Conservation (phyloP, 2,329 filamentous ascomycete genomes). For the Colletotrichum musicola region DNA sequence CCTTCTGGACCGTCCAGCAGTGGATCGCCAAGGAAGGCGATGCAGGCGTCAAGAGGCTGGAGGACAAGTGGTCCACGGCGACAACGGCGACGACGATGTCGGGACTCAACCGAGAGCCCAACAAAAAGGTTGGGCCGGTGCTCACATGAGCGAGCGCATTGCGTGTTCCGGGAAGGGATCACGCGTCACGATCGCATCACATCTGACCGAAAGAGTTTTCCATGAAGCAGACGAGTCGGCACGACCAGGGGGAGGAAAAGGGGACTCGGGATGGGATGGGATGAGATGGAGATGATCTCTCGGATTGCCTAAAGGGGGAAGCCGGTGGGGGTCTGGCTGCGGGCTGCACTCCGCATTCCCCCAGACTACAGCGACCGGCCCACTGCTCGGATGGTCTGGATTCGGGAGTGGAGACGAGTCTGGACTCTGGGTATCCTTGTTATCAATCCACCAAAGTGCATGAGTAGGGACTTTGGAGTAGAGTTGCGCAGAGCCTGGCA, state of each 20-base stretch:
- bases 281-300: slow-evolving; percentile 19
- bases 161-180: slow-evolving; percentile 13
- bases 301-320: slow-evolving; percentile 35
- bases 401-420: slow-evolving; percentile 15
- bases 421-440: slow-evolving; percentile 3
- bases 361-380: slow-evolving; percentile 1
- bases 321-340: slow-evolving; percentile 4
- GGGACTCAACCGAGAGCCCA: slow-evolving; percentile 11
- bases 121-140: slow-evolving; percentile 7
- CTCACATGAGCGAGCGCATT: slow-evolving; percentile 4
- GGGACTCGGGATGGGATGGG: slow-evolving; percentile 40
- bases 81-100: slow-evolving; percentile 3
- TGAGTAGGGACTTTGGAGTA: too few relatives aligned
- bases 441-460: too few relatives aligned
- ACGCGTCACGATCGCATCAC: slow-evolving; percentile 24
- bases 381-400: slow-evolving; percentile 17
- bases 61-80: slow-evolving; percentile 25
- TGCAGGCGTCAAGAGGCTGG: slow-evolving; percentile 24
- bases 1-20: slow-evolving; percentile 46
- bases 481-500: too few relatives aligned
- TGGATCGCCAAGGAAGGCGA: slow-evolving; percentile 43
- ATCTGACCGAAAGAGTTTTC: slow-evolving; percentile 7
- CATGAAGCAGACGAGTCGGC: background rate
- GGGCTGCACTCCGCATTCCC: slow-evolving; percentile 35
- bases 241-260: background rate